Evolutionary conservation across 192 early-diverging fungal genomes (phyloP).

Genomic region (Phycomyces nitens): DNA sequence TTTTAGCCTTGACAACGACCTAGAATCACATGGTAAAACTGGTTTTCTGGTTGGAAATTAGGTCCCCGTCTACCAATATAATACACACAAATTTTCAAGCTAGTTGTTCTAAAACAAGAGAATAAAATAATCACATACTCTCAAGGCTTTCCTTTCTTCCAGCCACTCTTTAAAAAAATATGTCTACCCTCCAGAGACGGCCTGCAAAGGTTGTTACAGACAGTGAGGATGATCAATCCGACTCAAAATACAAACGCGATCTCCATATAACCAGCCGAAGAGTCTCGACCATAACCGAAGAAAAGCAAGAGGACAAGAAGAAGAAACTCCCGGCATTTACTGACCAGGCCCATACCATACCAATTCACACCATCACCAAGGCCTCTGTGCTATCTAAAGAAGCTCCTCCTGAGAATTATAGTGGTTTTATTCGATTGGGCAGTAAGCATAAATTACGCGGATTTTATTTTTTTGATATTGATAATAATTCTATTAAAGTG

Average conservation of each 20-base stretch:
- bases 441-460: constrained; percentile 36
- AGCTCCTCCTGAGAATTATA: constrained; percentile 80
- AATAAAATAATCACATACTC: too few relatives aligned
- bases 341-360: constrained; percentile 42
- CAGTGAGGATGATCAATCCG: constrained; percentile 35
- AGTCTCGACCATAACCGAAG: constrained; percentile 20
- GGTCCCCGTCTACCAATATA: too few relatives aligned
- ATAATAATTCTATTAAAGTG: too few relatives aligned
- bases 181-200: constrained; percentile 12
- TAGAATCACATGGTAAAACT: background rate
- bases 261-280: constrained; percentile 22
- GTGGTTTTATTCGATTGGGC: constrained; percentile 77
- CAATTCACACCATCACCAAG: constrained; percentile 59
- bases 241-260: constrained; percentile 21
- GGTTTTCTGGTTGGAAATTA: background rate
- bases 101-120: too few relatives aligned
- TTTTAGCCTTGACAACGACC: too few relatives aligned
- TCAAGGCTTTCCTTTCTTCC: too few relatives aligned
- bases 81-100: too few relatives aligned
- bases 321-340: constrained; percentile 1
- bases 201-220: constrained; percentile 29
- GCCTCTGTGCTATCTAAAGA: constrained; percentile 80
- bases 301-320: constrained; percentile 23
- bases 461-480: background rate
- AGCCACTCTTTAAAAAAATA: too few relatives aligned